Evolutionary conservation across 2,329 filamentous ascomycete genomes (phyloP), one percentile per base, ranked within the genome.

Genomic region (Fusarium brachygibbosum): DNA sequence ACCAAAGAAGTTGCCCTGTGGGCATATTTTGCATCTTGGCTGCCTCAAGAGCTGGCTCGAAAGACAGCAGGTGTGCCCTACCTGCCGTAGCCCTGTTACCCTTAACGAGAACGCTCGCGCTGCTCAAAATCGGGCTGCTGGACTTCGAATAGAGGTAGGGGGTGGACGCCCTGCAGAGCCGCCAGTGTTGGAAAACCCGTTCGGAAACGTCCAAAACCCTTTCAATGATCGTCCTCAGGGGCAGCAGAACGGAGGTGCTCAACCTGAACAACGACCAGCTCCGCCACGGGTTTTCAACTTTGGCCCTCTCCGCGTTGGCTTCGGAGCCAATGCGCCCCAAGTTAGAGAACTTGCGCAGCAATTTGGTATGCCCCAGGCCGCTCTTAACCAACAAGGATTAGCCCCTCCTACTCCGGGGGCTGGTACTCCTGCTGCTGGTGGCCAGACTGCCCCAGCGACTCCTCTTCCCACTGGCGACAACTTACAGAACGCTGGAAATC

Each of bases 21-120:
- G 95, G 6, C 96, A 99, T 76, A 96, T 98, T 38, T 82, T 99
- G 38, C 96, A 99, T 79, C 92, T 98, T 70, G 91, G 94, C 48
- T 99, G 96, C 78, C 87, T 99, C 60, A 93, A 96, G 79, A 97
- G 94, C 78, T 99, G 96, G 96, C 86, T 99, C 29, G 96, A 99
- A 82, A 87, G 96, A 69, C 96, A 99, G 79, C 96, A 99, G 81
- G 94, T 97, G 34, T 99, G 96, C 77, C 96, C 96, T 9, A 99
- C 94, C 4, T 99, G 96, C 78, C 89, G 96, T 72, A 88, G 92
- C 51, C 90, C 95, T 17, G 96, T 97, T 17, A 76, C 76, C 10
- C 71, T 70, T 3, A 76, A 76, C 38, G 76, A 76, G 35, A 66
- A 68, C 13, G 52, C 65, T n/a, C 75, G 75, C 14, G 68, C 69